Evolutionary conservation across 2,329 filamentous ascomycete genomes (phyloP).

Genomic region (Botrytis paeoniae): DNA sequence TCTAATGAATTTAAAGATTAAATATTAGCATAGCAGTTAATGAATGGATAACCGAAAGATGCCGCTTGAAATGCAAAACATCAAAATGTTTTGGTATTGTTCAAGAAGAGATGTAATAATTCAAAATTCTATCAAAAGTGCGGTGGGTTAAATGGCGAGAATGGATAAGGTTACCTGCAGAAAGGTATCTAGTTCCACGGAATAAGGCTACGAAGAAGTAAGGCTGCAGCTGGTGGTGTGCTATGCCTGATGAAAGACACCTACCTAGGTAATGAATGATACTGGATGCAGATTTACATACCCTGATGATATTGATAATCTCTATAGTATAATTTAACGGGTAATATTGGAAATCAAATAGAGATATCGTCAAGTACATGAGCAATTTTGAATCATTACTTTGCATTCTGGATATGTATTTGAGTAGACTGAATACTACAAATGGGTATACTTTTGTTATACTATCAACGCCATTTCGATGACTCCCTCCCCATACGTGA

Average conservation of each 20-base stretch:
- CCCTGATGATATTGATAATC: background rate
- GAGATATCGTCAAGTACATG: background rate
- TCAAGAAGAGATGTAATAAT: background rate
- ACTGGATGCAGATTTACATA: background rate
- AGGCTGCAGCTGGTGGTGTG: background rate
- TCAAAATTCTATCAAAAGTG: background rate
- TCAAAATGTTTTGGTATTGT: background rate
- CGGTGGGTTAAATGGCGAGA: background rate
- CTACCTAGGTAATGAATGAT: too few relatives aligned
- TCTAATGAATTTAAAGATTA: background rate
- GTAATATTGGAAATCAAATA: background rate
- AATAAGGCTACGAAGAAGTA: background rate
- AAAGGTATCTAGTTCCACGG: background rate
- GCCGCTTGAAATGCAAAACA: background rate
- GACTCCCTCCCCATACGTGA: background rate
- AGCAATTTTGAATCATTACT: background rate
- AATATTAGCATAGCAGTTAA: background rate
- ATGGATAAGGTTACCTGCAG: background rate
- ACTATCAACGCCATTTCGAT: conserved; percentile 2
- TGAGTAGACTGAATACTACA: background rate
- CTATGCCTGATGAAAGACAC: background rate
- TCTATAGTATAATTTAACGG: background rate
- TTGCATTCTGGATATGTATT: background rate
- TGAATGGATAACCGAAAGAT: background rate
- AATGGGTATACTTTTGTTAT: background rate